Percentiles rank a stretch among this genome's conserved stretches.
These are phyloP conservation scores for Lactarius evosmus DNA, from an alignment of 768 basidiomycete species.

Conservation along the genomic window DNA sequence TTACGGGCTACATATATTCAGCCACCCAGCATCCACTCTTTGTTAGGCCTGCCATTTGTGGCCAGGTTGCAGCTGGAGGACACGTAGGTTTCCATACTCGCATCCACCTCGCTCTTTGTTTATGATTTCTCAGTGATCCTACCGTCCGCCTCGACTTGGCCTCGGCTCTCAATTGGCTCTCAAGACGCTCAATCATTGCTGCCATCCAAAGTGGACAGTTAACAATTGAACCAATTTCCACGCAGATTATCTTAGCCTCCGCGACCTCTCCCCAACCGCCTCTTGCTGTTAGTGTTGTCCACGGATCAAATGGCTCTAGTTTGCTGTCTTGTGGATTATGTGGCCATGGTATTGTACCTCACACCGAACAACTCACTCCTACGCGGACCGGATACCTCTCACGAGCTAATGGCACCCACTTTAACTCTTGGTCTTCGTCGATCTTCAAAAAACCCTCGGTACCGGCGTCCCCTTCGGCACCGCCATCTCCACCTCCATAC, in stretches of 20 bases:
- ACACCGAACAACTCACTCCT: conserved; percentile 34
- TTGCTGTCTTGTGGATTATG: conserved; percentile 79
- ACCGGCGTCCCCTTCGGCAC: conserved; percentile 34
- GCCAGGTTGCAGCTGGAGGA: conserved; percentile 76
- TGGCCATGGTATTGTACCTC: conserved; percentile 54
- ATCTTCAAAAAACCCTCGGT: conserved; percentile 54
- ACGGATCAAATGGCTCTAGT: conserved; percentile 44
- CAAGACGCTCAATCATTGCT: conserved; percentile 72
- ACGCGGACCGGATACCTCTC: conserved; percentile 35
- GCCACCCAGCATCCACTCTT: conserved; percentile 65
- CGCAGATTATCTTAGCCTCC: conserved; percentile 57
- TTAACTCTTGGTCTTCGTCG: conserved; percentile 51
- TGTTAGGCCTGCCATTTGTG: conserved; percentile 77
- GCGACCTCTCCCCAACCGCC: conserved; percentile 39
- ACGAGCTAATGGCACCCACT: conserved; percentile 32
- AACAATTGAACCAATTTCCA: conserved; percentile 80
- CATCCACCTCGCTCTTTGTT: conserved; percentile 25
- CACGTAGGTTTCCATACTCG: conserved; percentile 58
- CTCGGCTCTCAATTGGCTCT: conserved; percentile 92
- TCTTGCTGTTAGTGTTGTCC: conserved; percentile 33
- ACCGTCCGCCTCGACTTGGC: conserved; percentile 92
- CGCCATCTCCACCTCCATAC: conserved; percentile 37
- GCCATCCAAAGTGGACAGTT: conserved; percentile 89
- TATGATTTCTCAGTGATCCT: conserved; percentile 62
- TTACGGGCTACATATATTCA: conserved; percentile 59